Conservation (phyloP, 1,284 basidiomycete species). For the Entoloma clypeatum region DNA sequence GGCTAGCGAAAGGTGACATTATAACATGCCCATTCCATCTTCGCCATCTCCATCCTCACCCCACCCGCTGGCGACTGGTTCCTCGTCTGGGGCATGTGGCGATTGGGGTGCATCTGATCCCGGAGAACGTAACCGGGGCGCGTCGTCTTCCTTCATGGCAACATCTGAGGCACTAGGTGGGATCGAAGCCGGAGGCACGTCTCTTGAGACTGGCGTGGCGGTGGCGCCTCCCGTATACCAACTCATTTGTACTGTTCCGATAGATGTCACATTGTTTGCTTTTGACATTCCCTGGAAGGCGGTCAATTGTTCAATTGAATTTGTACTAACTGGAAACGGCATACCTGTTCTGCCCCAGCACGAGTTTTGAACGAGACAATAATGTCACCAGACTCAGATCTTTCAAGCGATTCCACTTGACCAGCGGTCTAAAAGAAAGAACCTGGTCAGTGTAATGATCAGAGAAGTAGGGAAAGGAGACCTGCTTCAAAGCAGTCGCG, state of each 20-base stretch:
- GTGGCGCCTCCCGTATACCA: conserved; percentile 50
- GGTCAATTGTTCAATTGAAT: neutral
- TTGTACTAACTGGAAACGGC: conserved; percentile 9
- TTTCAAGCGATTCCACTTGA: conserved; percentile 61
- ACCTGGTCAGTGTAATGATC: conserved; percentile 4
- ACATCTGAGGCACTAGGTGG: conserved; percentile 12
- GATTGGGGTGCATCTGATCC: conserved; percentile 19
- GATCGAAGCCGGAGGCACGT: conserved; percentile 13
- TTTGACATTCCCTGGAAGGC: conserved; percentile 58
- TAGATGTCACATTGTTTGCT: conserved; percentile 56
- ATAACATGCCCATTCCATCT: conserved; percentile 63
- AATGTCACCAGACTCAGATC: conserved; percentile 49
- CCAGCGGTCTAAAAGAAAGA: conserved; percentile 48
- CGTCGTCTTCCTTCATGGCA: conserved; percentile 7
- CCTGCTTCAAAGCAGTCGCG: conserved; percentile 82
- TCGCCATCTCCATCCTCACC: conserved; percentile 57
- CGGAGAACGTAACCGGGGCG: conserved; percentile 11
- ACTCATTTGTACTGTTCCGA: conserved; percentile 60
- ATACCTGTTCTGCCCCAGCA: conserved; percentile 71
- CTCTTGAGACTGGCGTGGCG: conserved; percentile 10
- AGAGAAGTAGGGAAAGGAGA: conserved; percentile 8
- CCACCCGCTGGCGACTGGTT: conserved; percentile 55
- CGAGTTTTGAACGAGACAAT: conserved; percentile 67
- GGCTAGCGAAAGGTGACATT: conserved; percentile 13
- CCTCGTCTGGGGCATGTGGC: conserved; percentile 47